phyloP scores from a whole-genome alignment of 352 stramenopile genomes.

The Pythium graminicola region DNA sequence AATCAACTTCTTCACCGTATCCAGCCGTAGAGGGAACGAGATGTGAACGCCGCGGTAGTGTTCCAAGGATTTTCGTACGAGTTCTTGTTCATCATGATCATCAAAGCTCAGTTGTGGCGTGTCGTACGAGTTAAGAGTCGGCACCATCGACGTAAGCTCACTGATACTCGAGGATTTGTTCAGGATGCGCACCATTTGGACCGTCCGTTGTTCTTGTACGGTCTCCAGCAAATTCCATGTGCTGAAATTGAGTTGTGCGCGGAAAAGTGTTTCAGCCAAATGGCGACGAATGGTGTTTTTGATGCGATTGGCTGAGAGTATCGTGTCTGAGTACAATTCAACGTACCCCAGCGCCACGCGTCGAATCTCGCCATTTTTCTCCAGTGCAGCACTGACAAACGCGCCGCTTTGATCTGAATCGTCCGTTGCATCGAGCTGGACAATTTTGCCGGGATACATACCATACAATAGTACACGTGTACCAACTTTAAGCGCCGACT shows the following conservation, averaged over 20 bases:
- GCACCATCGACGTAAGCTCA: slow-evolving; percentile 74
- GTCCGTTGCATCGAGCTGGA: slow-evolving; percentile 54
- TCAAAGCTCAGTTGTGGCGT: slow-evolving; percentile 41
- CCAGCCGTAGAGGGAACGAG: slow-evolving; percentile 58
- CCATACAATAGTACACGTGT: slow-evolving; percentile 77
- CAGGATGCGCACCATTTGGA: slow-evolving; percentile 81
- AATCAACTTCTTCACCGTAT: slow-evolving; percentile 75
- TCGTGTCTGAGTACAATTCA: slow-evolving; percentile 71
- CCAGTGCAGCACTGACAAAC: slow-evolving; percentile 56
- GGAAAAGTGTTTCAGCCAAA: slow-evolving; percentile 67
- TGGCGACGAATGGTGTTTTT: slow-evolving; percentile 69
- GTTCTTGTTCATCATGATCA: slow-evolving; percentile 47
- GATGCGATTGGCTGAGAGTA: slow-evolving; percentile 75
- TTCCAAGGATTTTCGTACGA: slow-evolving; percentile 50
- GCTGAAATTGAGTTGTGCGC: slow-evolving; percentile 79
- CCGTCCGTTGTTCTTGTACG: slow-evolving; percentile 74
- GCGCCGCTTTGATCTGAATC: slow-evolving; percentile 47
- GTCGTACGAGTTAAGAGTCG: slow-evolving; percentile 65
- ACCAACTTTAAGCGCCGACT: slow-evolving; percentile 52
- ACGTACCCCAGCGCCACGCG: slow-evolving; percentile 61
- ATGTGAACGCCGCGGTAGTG: slow-evolving; percentile 74
- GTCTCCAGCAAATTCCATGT: slow-evolving; percentile 81
- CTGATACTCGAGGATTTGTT: slow-evolving; percentile 80
- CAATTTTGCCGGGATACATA: slow-evolving; percentile 50
- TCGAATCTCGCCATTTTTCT: slow-evolving; percentile 35